phyloP scores from a whole-genome alignment of 2,329 filamentous ascomycete genomes.

The Lecanicillium sp. region DNA sequence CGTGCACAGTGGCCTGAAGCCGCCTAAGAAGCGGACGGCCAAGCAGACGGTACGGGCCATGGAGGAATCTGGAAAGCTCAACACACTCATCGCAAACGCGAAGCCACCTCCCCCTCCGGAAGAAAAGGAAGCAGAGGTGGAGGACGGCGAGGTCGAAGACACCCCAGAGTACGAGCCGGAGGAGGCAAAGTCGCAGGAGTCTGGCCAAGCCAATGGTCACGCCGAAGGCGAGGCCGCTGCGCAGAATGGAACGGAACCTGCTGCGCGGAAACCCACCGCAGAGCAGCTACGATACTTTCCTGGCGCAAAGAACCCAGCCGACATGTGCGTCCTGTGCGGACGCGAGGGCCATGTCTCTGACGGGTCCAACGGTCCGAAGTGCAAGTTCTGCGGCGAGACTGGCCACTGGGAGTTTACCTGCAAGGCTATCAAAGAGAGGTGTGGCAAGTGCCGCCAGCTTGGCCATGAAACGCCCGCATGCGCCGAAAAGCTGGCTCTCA shows the following conservation, averaged over 20 bases:
- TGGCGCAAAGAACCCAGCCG: conserved; percentile 34
- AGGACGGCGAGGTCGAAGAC: conserved; percentile 3
- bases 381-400: conserved; percentile 40
- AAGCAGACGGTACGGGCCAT: conserved; percentile 25
- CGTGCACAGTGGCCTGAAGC: conserved; percentile 23
- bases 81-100: conserved; percentile 7
- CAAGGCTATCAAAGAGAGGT: conserved; percentile 41
- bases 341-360: conserved; percentile 38
- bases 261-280: conserved; percentile 3
- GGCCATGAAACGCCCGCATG: conserved; percentile 52
- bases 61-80: conserved; percentile 21
- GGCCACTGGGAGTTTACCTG: conserved; percentile 47
- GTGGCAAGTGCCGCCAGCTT: conserved; percentile 54
- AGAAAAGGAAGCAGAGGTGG: not conserved
- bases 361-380: conserved; percentile 40
- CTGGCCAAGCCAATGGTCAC: conserved; percentile 10
- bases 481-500: conserved; percentile 46
- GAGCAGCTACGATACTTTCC: conserved; percentile 46
- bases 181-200: conserved; percentile 5
- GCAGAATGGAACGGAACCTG: conserved; percentile 17
- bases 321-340: conserved; percentile 48
- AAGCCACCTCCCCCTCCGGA: not conserved
- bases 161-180: conserved; percentile 11
- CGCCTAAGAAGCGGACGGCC: conserved; percentile 25
- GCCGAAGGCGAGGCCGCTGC: not conserved